Evolutionary conservation across 1,284 basidiomycete species (phyloP).

Genomic region (Leccinum angustisporum): DNA sequence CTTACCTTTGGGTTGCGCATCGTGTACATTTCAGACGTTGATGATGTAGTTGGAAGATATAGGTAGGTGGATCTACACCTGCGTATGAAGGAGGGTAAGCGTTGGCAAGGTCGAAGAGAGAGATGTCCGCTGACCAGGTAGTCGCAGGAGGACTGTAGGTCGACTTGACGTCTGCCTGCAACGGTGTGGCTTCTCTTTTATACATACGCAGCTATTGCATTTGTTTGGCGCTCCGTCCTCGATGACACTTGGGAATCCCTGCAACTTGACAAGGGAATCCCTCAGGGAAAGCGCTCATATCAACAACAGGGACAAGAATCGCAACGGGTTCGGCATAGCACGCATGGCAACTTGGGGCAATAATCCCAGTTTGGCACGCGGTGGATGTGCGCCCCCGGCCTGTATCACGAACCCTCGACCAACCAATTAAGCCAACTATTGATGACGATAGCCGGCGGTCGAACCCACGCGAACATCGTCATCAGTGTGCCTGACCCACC

Average conservation of each 20-base stretch:
- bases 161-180: conserved; percentile 2
- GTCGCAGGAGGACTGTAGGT: neutral
- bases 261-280: neutral
- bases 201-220: conserved; percentile 7
- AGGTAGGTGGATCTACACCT: conserved; percentile 5
- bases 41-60: neutral
- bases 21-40: neutral
- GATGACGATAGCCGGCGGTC: neutral
- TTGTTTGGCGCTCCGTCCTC: neutral
- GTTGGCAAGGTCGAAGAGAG: neutral
- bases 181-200: conserved; percentile 10
- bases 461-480: neutral
- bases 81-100: conserved; percentile 2
- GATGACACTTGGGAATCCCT: neutral
- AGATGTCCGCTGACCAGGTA: conserved; percentile 7
- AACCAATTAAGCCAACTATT: neutral
- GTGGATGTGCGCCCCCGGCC: neutral
- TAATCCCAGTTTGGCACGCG: conserved; percentile 5
- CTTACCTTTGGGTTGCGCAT: conserved; percentile 19
- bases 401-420: conserved; percentile 7
- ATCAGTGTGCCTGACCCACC: neutral
- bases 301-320: neutral
- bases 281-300: neutral
- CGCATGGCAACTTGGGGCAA: neutral
- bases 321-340: neutral